Percentiles rank a stretch among this genome's conserved stretches.
These are phyloP conservation scores for Isochrysis galbana DNA, from an alignment of 78 protist species.

Conservation along the genomic window DNA sequence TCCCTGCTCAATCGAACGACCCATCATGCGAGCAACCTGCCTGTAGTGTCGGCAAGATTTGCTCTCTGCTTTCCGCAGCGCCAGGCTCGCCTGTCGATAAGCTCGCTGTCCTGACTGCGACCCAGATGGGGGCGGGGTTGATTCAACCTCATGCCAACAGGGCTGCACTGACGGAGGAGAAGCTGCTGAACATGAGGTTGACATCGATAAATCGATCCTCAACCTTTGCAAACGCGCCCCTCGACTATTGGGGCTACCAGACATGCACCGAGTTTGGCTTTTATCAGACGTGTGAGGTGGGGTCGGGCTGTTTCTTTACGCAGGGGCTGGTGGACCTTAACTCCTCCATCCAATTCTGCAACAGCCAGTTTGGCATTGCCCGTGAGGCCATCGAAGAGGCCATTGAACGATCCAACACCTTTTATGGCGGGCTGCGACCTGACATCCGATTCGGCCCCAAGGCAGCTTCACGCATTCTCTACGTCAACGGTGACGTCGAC, in stretches of 20 bases:
- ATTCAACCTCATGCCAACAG: no score
- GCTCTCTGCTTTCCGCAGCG: no score
- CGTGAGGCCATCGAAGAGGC: background rate
- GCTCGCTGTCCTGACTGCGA: no score
- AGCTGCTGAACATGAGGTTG: no score
- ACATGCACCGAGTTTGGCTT: slow-evolving; percentile 71
- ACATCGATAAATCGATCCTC: no score
- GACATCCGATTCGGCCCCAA: background rate
- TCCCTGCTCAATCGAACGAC: slow-evolving; percentile 59
- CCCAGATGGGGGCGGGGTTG: no score
- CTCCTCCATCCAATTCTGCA: background rate
- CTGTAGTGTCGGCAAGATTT: slow-evolving; percentile 41
- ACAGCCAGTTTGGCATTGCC: background rate
- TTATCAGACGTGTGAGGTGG: slow-evolving; percentile 65
- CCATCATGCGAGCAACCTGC: slow-evolving; percentile 31
- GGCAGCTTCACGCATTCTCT: slow-evolving; percentile 42
- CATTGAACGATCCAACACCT: slow-evolving; percentile 52
- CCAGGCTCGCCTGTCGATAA: no score
- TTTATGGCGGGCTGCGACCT: slow-evolving; percentile 69
- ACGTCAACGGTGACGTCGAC: slow-evolving; percentile 63
- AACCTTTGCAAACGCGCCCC: no score
- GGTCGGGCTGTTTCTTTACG: slow-evolving; percentile 26
- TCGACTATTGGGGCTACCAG: slow-evolving; percentile 61
- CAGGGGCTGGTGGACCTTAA: slow-evolving; percentile 16
- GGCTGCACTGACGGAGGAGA: no score